phyloP scores from a whole-genome alignment of 1,284 basidiomycete species.

The Ustilago vetiveriae region DNA sequence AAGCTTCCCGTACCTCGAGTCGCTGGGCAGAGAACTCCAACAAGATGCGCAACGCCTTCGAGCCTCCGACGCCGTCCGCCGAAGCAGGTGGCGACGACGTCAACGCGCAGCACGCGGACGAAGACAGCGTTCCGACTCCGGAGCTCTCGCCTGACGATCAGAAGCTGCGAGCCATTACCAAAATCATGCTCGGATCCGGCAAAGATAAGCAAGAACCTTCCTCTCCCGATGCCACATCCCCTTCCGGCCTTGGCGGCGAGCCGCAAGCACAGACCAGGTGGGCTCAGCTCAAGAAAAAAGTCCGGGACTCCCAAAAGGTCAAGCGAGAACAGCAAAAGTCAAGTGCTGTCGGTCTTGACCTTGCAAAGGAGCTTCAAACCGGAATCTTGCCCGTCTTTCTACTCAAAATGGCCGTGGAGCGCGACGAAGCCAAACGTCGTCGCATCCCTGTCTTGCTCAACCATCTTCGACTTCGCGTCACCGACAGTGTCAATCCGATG shows the following conservation, averaged over 20 bases:
- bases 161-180: conserved; percentile 48
- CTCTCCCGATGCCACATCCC: conserved; percentile 14
- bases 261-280: conserved; percentile 37
- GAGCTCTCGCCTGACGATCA: conserved; percentile 38
- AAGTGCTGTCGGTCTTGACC: conserved; percentile 32
- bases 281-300: conserved; percentile 51
- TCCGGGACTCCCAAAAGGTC: conserved; percentile 45
- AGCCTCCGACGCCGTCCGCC: conserved; percentile 31
- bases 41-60: conserved; percentile 46
- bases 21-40: conserved; percentile 44
- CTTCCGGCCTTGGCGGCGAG: conserved; percentile 6
- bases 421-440: conserved; percentile 84
- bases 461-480: conserved; percentile 82
- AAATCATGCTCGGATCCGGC: conserved; percentile 46
- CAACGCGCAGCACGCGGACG: conserved; percentile 6
- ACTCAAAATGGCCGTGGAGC: conserved; percentile 86
- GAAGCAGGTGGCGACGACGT: conserved; percentile 2
- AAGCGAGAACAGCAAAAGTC: conserved; percentile 46
- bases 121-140: conserved; percentile 27
- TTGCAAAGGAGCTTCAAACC: conserved; percentile 49
- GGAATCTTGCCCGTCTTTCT: conserved; percentile 51
- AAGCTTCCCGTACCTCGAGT: conserved; percentile 15
- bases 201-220: conserved; percentile 9
- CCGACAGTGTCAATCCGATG: conserved; percentile 84
- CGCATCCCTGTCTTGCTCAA: conserved; percentile 89